phyloP scores from a whole-genome alignment of 2,329 filamentous ascomycete genomes.

The Albophoma yamanashiensis region DNA sequence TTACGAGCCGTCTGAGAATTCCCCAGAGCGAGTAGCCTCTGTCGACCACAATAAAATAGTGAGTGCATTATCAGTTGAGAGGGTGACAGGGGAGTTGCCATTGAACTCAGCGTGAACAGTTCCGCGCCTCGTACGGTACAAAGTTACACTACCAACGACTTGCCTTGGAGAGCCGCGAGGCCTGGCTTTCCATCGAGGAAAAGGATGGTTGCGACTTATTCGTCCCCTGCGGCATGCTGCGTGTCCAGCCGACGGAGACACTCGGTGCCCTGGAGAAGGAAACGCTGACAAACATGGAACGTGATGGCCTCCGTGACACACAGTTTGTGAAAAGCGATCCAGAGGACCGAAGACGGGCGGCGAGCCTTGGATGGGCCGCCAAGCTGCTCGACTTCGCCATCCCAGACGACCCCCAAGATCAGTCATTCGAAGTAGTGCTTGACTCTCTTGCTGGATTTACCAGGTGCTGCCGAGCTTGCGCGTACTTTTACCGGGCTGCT shows the following conservation, averaged over 20 bases:
- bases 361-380: constrained; percentile 7
- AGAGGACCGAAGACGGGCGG: constrained; percentile 8
- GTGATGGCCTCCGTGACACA: constrained; percentile 10
- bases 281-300: constrained; percentile 12
- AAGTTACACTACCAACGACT: constrained; percentile 14
- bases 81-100: not conserved
- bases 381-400: constrained; percentile 14
- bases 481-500: constrained; percentile 9
- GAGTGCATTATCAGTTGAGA: not conserved
- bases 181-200: constrained; percentile 11
- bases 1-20: constrained; percentile 8
- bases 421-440: constrained; percentile 12
- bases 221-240: constrained; percentile 13
- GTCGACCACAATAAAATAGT: constrained; percentile 16
- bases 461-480: constrained; percentile 11
- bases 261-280: constrained; percentile 12
- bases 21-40: constrained; percentile 10
- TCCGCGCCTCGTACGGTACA: constrained; percentile 13
- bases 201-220: constrained; percentile 6
- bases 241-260: constrained; percentile 10
- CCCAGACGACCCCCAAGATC: constrained; percentile 2
- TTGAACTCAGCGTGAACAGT: constrained; percentile 3
- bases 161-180: constrained; percentile 11
- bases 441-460: constrained; percentile 13
- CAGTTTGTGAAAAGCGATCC: constrained; percentile 12